Conservation (phyloP, 345 rosid genomes). For the Citrus maxima region DNA sequence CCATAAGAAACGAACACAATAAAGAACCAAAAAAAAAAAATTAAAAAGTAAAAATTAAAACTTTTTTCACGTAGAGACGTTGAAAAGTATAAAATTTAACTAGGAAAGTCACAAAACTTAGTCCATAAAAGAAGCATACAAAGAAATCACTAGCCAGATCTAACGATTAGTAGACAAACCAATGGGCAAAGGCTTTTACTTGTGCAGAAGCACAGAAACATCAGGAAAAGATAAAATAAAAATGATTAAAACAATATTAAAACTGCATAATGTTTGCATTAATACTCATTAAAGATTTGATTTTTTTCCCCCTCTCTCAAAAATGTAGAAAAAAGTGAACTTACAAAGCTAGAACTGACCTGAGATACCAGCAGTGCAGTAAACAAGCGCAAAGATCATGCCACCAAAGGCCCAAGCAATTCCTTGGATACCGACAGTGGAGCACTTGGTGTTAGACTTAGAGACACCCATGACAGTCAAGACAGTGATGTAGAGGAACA, state of each 20-base stretch:
- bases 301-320: neutral
- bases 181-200: neutral
- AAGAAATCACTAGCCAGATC: neutral
- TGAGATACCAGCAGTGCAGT: constrained; percentile 78
- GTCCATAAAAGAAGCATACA: neutral
- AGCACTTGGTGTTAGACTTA: constrained; percentile 34
- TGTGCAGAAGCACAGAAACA: neutral
- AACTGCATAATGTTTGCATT: neutral
- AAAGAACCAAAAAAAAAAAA: neutral
- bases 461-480: constrained; percentile 68
- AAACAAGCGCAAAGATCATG: constrained; percentile 79
- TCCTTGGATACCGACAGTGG: constrained; percentile 66
- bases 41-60: neutral
- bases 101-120: neutral
- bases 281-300: neutral
- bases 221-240: neutral
- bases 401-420: constrained; percentile 84
- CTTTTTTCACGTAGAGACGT: neutral
- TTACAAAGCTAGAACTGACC: constrained; percentile 26
- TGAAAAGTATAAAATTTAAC: neutral
- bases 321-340: neutral
- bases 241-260: no score
- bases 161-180: neutral
- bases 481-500: constrained; percentile 61
- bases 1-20: no score